Percentiles rank a stretch among this genome's conserved stretches.
Evolutionary conservation across 129 eudicot genomes (phyloP).

Genomic region (Pulicaria dysenterica): DNA sequence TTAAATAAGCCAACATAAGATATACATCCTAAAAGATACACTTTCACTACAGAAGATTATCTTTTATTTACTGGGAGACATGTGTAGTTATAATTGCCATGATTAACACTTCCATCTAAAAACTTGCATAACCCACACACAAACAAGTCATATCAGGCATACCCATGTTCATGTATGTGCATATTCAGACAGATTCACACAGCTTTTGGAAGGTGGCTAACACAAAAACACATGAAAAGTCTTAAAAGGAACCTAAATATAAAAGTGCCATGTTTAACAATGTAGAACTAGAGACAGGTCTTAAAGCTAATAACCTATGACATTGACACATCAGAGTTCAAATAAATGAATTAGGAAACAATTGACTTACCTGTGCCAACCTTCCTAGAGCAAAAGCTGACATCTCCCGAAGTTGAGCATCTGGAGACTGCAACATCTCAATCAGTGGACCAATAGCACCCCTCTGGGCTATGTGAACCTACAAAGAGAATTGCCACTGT

Average conservation of each 20-base stretch:
- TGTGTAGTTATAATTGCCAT: neutral
- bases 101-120: neutral
- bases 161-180: neutral
- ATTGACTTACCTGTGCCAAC: constrained; percentile 56
- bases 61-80: neutral
- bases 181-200: neutral
- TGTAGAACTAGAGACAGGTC: neutral
- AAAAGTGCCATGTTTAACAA: neutral
- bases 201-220: neutral
- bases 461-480: constrained; percentile 71
- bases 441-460: constrained; percentile 64
- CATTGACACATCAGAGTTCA: neutral
- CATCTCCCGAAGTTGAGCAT: constrained; percentile 66
- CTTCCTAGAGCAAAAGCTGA: constrained; percentile 70
- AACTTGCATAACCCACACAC: neutral
- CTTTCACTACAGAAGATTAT: constrained; percentile 13
- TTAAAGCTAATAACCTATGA: neutral
- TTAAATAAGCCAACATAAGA: neutral
- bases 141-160: neutral
- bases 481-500: constrained; percentile 2
- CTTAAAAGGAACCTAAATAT: neutral
- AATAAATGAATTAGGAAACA: neutral
- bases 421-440: constrained; percentile 63
- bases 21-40: neutral
- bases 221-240: neutral